A percentile compares a stretch with the other conserved stretches of the same genome.
Evolutionary conservation across 345 rosid genomes (phyloP).

Genomic region (Hirschfeldia incana): DNA sequence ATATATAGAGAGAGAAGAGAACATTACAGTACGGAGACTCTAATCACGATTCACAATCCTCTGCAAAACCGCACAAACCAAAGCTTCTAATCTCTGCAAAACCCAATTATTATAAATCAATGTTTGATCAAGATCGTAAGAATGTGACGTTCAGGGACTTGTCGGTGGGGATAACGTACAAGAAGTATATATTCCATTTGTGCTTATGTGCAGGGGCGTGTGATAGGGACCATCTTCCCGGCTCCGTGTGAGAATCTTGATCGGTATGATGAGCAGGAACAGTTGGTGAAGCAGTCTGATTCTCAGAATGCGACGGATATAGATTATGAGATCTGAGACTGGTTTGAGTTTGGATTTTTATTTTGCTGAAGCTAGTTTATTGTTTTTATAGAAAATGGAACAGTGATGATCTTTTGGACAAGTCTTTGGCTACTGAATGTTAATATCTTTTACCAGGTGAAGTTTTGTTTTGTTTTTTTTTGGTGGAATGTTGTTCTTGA

Average conservation of each 20-base stretch:
- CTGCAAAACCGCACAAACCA: too few relatives aligned
- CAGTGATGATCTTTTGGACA: not conserved
- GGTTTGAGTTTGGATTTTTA: not conserved
- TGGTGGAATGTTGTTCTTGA: not conserved
- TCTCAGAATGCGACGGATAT: constrained; percentile 78
- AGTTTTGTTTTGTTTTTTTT: not conserved
- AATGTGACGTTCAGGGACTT: constrained; percentile 80
- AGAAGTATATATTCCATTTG: constrained; percentile 93
- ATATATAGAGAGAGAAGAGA: too few relatives aligned
- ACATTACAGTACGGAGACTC: too few relatives aligned
- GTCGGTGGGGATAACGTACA: constrained; percentile 88
- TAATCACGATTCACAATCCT: too few relatives aligned
- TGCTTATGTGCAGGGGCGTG: constrained; percentile 81
- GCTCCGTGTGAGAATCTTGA: constrained; percentile 92
- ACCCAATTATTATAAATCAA: too few relatives aligned
- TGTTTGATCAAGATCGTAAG: constrained; percentile 9
- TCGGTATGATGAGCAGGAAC: constrained; percentile 70
- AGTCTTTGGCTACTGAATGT: not conserved
- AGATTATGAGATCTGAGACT: constrained; percentile 56
- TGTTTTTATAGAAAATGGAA: not conserved
- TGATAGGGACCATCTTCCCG: constrained; percentile 83
- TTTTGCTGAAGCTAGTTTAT: not conserved
- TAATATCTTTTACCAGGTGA: constrained; percentile 2
- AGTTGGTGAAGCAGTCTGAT: constrained; percentile 61
- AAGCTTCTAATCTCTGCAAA: too few relatives aligned